Percentiles rank a stretch among this genome's conserved stretches.
These are phyloP conservation scores for Cylindrotheca fusiformis DNA, from an alignment of 108 stramenopile species.

Conservation along the genomic window DNA sequence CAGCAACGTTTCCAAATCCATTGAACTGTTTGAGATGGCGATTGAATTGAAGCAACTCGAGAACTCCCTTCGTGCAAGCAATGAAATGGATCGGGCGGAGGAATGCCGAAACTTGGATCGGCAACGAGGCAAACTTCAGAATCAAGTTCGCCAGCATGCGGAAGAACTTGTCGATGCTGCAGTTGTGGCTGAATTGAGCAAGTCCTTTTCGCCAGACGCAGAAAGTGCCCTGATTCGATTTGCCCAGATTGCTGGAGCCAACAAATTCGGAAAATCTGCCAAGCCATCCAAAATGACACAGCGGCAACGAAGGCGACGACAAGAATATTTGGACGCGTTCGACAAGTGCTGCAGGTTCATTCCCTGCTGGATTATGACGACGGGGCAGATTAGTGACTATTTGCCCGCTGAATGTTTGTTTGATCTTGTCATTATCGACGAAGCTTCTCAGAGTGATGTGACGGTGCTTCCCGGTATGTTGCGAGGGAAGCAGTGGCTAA, in stretches of 20 bases:
- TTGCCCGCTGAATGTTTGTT: constrained; percentile 56
- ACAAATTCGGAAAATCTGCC: constrained; percentile 48
- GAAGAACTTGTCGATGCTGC: constrained; percentile 48
- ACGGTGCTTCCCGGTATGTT: constrained; percentile 57
- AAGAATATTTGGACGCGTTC: constrained; percentile 59
- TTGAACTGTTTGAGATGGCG: constrained; percentile 23
- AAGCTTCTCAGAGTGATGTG: constrained; percentile 61
- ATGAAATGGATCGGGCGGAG: constrained; percentile 10
- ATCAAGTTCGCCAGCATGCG: constrained; percentile 23
- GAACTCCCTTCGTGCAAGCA: constrained; percentile 3
- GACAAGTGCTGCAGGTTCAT: constrained; percentile 58
- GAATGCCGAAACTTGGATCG: constrained; percentile 31
- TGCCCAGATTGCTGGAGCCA: constrained; percentile 55
- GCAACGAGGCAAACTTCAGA: constrained; percentile 15
- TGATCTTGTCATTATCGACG: constrained; percentile 64
- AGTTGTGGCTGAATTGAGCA: constrained; percentile 39
- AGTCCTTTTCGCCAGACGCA: constrained; percentile 52
- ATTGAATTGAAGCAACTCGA: constrained; percentile 28
- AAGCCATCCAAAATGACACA: constrained; percentile 48
- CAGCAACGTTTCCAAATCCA: neutral
- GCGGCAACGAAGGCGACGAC: constrained; percentile 51
- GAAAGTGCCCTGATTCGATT: constrained; percentile 54
- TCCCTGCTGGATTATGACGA: constrained; percentile 66
- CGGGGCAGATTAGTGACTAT: constrained; percentile 61
- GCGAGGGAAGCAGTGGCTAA: constrained; percentile 68